Percentiles rank a stretch among this genome's conserved stretches.
phyloP scores from a whole-genome alignment of 768 basidiomycete genomes.

The Leccinum ochraceum region DNA sequence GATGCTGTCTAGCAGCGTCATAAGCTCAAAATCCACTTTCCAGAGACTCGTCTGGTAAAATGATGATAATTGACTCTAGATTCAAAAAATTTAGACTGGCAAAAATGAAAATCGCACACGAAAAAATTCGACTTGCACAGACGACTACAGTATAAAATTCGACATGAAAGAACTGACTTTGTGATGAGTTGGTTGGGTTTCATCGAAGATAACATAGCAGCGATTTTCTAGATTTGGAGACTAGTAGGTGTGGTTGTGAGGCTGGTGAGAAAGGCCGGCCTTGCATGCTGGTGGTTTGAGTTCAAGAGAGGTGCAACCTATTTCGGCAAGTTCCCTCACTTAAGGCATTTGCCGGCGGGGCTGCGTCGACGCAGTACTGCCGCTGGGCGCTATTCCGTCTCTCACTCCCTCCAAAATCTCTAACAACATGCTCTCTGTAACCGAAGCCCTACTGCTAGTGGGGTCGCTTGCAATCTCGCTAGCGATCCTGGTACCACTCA shows the following conservation, averaged over 20 bases:
- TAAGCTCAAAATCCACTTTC: neutral
- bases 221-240: neutral
- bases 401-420: neutral
- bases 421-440: conserved; percentile 36
- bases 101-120: neutral
- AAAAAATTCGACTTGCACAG: neutral
- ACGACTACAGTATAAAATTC: neutral
- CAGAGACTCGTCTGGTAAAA: neutral
- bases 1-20: neutral
- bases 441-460: conserved; percentile 43
- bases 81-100: neutral
- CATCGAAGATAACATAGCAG: neutral
- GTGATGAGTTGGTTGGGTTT: neutral
- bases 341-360: conserved; percentile 35
- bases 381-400: neutral
- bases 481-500: conserved; percentile 59
- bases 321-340: conserved; percentile 24
- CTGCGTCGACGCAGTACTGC: too few relatives aligned
- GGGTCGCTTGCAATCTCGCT: conserved; percentile 53
- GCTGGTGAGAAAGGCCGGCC: neutral
- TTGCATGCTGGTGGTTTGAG: conserved; percentile 34
- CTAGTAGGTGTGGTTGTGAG: neutral
- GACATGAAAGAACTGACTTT: neutral
- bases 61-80: neutral
- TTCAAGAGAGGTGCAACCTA: conserved; percentile 26